Evolutionary conservation across 2,329 filamentous ascomycete genomes (phyloP).

Genomic region (Fusarium albosuccineum): DNA sequence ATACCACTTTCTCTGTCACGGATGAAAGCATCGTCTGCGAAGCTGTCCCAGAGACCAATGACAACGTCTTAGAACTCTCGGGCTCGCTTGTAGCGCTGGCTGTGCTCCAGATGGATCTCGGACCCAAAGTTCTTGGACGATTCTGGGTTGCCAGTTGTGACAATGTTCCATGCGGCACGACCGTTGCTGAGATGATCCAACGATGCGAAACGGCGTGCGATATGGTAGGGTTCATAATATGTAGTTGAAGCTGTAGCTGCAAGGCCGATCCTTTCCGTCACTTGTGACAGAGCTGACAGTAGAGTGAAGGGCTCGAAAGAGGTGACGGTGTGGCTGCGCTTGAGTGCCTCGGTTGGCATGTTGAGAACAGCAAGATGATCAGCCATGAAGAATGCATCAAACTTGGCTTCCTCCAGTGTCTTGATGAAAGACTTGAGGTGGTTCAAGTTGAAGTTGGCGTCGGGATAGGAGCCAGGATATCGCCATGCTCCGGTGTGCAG

Average conservation of each 20-base stretch:
- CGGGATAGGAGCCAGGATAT: constrained; percentile 66
- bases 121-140: constrained; percentile 65
- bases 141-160: constrained; percentile 66
- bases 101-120: constrained; percentile 63
- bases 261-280: constrained; percentile 64
- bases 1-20: constrained; percentile 61
- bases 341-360: constrained; percentile 68
- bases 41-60: constrained; percentile 66
- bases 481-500: constrained; percentile 69
- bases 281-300: constrained; percentile 61
- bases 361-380: constrained; percentile 67
- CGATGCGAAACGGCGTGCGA: constrained; percentile 66
- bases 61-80: constrained; percentile 67
- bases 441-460: constrained; percentile 69
- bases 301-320: constrained; percentile 69
- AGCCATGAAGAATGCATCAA: constrained; percentile 70
- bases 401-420: constrained; percentile 66
- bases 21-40: constrained; percentile 67
- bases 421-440: constrained; percentile 67
- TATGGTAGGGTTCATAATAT: constrained; percentile 66
- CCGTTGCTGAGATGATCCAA: constrained; percentile 65
- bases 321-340: constrained; percentile 69
- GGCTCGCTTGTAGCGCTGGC: constrained; percentile 63
- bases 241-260: constrained; percentile 67
- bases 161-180: constrained; percentile 67